Evolutionary conservation across 2,329 filamentous ascomycete species (phyloP), one percentile per base, ranked within the genome.

Genomic region (Mariannaea sp.): DNA sequence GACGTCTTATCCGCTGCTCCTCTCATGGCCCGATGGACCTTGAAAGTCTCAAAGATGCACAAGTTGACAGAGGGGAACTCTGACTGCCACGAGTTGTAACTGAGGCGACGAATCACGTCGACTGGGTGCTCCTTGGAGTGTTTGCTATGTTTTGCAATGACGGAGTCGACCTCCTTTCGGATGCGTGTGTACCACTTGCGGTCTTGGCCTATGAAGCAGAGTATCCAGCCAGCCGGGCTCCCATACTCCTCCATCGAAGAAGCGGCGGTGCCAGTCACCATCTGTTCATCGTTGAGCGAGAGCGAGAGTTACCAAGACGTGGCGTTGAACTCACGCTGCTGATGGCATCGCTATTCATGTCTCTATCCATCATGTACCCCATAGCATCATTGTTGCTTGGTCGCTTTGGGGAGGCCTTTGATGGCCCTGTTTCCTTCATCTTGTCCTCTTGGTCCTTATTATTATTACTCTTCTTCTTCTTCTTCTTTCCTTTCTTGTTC

Each of bases 191-290:
- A 72, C 83, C 83, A 78, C 47, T 76, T 50, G 13, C 73, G 66
- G 60, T 80, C 64, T 47, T 74, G 52, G 48, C 79, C 65, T 47
- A 86, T 71, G 71, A 80, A 75, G 65, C 76, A 55, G 56, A 84
- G 65, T 55, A 83, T 68, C 74, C 77, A 83, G 2, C 77, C 76
- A 1, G 78, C 77, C 57, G 81, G 83, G 64, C 82, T 76, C 32
- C 80, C 80, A 19, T 71, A 80, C 67, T 84, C 79, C 70, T 10
- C 76, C 75, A n/a, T 84, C 68, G 27, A 82, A 71, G 65, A 83
- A 82, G 70, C 78, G 57, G 13, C 39, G 14, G 17, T 4, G 12
- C 8, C 17, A 3, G 5, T n/a, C 30, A 32, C 17, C 16, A 14
- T 12, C 12, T 14, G 22, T 16, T 9, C 3, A 24, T 24, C 13